A percentile compares a stretch with the other conserved stretches of the same genome.
These are phyloP conservation scores for Gymnopilus dilepis DNA, from an alignment of 768 basidiomycete genomes.

Conservation along the genomic window DNA sequence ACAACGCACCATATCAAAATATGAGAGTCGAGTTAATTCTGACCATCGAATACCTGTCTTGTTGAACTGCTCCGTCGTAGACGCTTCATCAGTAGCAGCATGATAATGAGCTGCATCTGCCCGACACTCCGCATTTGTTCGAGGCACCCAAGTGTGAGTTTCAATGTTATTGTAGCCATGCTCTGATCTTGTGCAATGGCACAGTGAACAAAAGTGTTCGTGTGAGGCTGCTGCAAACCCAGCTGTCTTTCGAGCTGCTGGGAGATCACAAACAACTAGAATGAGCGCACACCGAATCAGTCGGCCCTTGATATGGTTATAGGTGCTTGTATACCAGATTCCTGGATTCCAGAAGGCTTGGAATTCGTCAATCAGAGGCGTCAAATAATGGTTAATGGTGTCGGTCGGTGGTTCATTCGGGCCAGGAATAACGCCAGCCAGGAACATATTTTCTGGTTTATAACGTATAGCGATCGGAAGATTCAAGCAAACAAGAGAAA, in stretches of 20 bases:
- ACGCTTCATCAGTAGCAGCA: background rate
- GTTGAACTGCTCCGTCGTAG: background rate
- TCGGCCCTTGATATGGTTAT: constrained; percentile 17
- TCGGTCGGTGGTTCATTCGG: constrained; percentile 32
- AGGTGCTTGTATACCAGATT: background rate
- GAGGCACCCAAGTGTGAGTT: constrained; percentile 24
- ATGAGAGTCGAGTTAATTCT: constrained; percentile 37
- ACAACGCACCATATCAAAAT: constrained; percentile 43
- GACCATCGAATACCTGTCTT: constrained; percentile 27
- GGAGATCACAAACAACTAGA: constrained; percentile 38
- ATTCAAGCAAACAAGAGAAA: constrained; percentile 38
- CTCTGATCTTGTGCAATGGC: constrained; percentile 16
- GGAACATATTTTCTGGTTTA: constrained; percentile 7
- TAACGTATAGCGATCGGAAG: constrained; percentile 36
- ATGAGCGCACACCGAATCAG: constrained; percentile 32
- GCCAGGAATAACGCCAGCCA: constrained; percentile 34
- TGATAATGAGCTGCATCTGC: background rate
- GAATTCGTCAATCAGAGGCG: constrained; percentile 35
- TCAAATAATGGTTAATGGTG: constrained; percentile 35
- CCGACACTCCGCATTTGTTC: constrained; percentile 23
- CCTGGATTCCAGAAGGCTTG: constrained; percentile 1
- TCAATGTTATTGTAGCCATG: constrained; percentile 22
- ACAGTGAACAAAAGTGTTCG: constrained; percentile 18
- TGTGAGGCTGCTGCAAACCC: constrained; percentile 20
- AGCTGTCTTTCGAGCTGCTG: constrained; percentile 35